Conservation (phyloP, 1,284 basidiomycete genomes). For the Rhodotorula sp. region DNA sequence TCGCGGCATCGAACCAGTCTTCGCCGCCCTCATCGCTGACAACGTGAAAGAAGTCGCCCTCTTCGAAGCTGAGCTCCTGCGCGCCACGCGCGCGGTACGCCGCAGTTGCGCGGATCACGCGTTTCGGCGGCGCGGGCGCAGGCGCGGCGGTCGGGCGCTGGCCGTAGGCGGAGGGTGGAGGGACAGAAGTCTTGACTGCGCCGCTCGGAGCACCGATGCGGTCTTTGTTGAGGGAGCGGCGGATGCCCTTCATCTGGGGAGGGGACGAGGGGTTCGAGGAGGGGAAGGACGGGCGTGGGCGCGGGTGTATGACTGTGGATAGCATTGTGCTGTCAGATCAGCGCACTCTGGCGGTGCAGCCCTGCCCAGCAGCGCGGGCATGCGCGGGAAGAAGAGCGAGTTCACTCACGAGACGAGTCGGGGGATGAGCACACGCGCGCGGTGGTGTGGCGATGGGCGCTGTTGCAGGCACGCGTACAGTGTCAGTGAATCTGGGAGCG, state of each 20-base stretch:
- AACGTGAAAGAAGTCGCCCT: constrained; percentile 98
- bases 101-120: constrained; percentile 85
- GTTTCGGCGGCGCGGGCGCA: constrained; percentile 72
- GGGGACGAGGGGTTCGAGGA: not conserved
- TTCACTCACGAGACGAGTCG: not conserved
- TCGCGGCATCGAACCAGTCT: constrained; percentile 55
- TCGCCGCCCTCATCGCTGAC: constrained; percentile 66
- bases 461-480: not conserved
- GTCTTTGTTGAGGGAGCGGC: constrained; percentile 44
- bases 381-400: not conserved
- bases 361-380: not conserved
- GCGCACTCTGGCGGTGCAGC: not conserved
- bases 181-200: constrained; percentile 11
- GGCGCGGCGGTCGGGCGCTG: constrained; percentile 38
- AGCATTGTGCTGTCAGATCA: no score
- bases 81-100: constrained; percentile 72
- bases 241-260: constrained; percentile 40
- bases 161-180: not conserved
- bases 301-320: not conserved
- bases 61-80: constrained; percentile 84
- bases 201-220: constrained; percentile 36
- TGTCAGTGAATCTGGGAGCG: not conserved
- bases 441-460: not conserved
- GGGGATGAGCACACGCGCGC: not conserved
- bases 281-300: no score